Evolutionary conservation across 228 moss, liverwort and hornwort species (phyloP).

Genomic region (Sphagnum fallax): DNA sequence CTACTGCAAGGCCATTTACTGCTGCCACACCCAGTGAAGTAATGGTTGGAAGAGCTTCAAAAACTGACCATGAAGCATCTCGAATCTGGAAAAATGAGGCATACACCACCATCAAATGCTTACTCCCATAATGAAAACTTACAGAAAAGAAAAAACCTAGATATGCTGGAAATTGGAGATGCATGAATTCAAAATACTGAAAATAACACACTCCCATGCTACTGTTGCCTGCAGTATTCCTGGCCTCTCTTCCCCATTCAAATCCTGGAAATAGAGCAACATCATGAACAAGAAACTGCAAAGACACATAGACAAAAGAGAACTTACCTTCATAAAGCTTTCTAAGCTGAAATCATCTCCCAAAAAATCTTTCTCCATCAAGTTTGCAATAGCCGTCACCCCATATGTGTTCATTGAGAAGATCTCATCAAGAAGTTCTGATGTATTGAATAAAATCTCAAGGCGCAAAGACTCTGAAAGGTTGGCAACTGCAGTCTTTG

Average conservation of each 20-base stretch:
- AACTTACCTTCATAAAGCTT: constrained; percentile 40
- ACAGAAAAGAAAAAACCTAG: too few species aligned
- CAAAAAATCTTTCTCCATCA: constrained; percentile 54
- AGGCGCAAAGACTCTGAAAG: constrained; percentile 53
- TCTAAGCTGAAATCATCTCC: constrained; percentile 54
- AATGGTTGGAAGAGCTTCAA: constrained; percentile 69
- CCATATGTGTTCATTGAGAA: constrained; percentile 57
- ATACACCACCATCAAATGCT: too few species aligned
- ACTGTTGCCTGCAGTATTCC: too few species aligned
- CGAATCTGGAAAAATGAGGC: constrained; percentile 43
- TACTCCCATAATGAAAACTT: too few species aligned
- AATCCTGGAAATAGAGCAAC: too few species aligned
- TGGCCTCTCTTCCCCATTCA: too few species aligned
- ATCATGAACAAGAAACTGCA: too few species aligned
- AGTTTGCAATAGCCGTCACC: constrained; percentile 47
- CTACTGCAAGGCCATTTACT: constrained; percentile 57
- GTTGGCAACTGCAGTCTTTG: constrained; percentile 51
- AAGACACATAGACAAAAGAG: background rate
- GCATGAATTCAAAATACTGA: too few species aligned
- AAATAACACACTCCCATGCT: too few species aligned
- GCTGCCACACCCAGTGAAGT: constrained; percentile 72
- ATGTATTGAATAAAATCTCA: constrained; percentile 46
- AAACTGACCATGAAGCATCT: constrained; percentile 72
- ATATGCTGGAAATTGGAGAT: too few species aligned
- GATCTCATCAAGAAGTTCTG: constrained; percentile 47